Percentiles rank a stretch among this genome's conserved stretches.
Conservation (phyloP, 2,329 filamentous ascomycete species). For the Fusarium setosum region DNA sequence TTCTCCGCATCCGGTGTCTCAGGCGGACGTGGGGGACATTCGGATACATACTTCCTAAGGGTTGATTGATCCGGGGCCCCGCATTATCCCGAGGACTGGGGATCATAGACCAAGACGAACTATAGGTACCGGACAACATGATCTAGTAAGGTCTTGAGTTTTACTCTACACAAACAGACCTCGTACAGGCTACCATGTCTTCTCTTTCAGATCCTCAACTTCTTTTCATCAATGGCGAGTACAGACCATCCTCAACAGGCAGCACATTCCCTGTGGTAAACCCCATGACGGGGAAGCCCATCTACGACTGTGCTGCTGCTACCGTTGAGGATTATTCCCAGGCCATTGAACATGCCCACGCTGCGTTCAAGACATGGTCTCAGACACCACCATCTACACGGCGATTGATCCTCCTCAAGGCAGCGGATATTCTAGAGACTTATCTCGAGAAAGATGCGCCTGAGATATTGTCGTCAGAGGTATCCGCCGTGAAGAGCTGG, state of each 20-base stretch:
- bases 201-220: neutral
- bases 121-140: too few relatives aligned
- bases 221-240: slow-evolving; percentile 42
- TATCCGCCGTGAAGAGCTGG: slow-evolving; percentile 45
- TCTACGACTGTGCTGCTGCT: slow-evolving; percentile 66
- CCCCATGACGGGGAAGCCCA: slow-evolving; percentile 55
- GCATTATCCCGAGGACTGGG: neutral
- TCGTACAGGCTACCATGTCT: neutral
- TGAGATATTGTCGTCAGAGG: slow-evolving; percentile 41
- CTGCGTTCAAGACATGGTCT: slow-evolving; percentile 72
- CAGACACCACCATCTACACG: slow-evolving; percentile 65
- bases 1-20: neutral
- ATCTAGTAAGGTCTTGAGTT: too few relatives aligned
- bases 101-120: too few relatives aligned
- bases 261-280: slow-evolving; percentile 43
- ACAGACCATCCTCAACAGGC: slow-evolving; percentile 32
- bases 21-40: neutral
- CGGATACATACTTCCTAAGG: neutral
- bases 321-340: slow-evolving; percentile 63
- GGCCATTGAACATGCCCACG: slow-evolving; percentile 53
- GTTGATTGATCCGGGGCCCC: neutral
- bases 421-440: slow-evolving; percentile 67
- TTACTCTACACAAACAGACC: too few relatives aligned
- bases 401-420: slow-evolving; percentile 71
- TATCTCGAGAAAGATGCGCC: neutral